These are phyloP conservation scores for Crithidia expoeki DNA, from an alignment of 208 protist species.

Conservation along the genomic window DNA sequence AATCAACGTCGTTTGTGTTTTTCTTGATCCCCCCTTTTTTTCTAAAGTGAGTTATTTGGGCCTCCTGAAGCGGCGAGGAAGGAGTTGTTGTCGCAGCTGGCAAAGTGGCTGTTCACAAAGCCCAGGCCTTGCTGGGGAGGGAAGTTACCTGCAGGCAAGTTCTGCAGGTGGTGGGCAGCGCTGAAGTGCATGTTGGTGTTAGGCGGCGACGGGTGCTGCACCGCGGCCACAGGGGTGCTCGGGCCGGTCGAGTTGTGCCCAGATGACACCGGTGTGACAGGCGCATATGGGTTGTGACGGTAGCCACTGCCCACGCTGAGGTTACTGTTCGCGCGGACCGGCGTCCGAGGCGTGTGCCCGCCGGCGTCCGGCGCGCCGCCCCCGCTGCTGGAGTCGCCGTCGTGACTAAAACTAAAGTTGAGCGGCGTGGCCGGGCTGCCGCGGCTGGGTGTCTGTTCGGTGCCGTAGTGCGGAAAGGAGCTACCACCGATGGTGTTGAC, in stretches of 20 bases:
- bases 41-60: not conserved
- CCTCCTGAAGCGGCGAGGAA: conserved; percentile 19
- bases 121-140: conserved; percentile 9
- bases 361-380: conserved; percentile 12
- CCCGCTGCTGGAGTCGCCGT: conserved; percentile 28
- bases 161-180: conserved; percentile 21
- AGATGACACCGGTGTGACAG: conserved; percentile 54
- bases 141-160: conserved; percentile 1
- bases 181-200: conserved; percentile 31
- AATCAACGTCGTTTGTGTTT: no score
- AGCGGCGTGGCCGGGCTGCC: conserved; percentile 42
- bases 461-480: conserved; percentile 24
- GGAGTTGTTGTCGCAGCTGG: conserved; percentile 16
- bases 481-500: conserved; percentile 30
- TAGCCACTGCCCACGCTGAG: conserved; percentile 49
- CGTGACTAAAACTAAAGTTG: conserved; percentile 49
- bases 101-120: conserved; percentile 28
- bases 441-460: conserved; percentile 35
- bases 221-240: conserved; percentile 24
- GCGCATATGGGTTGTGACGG: conserved; percentile 74
- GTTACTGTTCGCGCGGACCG: conserved; percentile 43
- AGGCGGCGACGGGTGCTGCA: conserved; percentile 16
- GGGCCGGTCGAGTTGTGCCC: conserved; percentile 28
- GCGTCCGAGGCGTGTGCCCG: conserved; percentile 29
- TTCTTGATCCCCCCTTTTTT: not conserved